Evolutionary conservation across 768 basidiomycete genomes (phyloP).

Genomic region (Mycena crocata): DNA sequence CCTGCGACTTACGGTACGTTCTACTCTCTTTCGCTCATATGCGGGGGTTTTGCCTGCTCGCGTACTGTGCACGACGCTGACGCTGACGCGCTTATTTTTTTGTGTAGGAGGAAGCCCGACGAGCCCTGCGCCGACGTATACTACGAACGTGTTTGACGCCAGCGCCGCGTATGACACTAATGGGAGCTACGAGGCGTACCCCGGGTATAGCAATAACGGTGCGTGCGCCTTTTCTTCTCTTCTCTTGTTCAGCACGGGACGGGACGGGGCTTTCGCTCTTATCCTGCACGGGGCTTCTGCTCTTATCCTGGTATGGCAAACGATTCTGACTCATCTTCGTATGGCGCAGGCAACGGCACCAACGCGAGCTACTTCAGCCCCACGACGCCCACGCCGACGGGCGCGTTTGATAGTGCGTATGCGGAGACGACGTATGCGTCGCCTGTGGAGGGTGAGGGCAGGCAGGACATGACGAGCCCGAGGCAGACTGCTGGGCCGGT

Average conservation of each 20-base stretch:
- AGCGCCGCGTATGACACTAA: no score
- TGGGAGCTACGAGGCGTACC: no score
- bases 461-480: not conserved
- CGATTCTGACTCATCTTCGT: not conserved
- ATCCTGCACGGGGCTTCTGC: not conserved
- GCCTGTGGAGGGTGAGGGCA: not conserved
- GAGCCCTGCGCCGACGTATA: no score
- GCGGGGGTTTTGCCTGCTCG: no score
- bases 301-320: no score
- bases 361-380: not conserved
- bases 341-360: not conserved
- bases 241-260: no score
- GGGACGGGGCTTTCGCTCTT: not conserved
- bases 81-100: no score
- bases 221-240: no score
- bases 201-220: no score
- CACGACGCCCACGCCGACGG: not conserved
- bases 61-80: not conserved
- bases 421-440: not conserved
- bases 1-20: not conserved
- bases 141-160: no score
- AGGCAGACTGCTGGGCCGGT: constrained; percentile 7
- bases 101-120: no score
- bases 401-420: not conserved
- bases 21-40: no score